Evolutionary conservation across 495 filamentous ascomycete species (phyloP).

Genomic region (Daldinia childiae): DNA sequence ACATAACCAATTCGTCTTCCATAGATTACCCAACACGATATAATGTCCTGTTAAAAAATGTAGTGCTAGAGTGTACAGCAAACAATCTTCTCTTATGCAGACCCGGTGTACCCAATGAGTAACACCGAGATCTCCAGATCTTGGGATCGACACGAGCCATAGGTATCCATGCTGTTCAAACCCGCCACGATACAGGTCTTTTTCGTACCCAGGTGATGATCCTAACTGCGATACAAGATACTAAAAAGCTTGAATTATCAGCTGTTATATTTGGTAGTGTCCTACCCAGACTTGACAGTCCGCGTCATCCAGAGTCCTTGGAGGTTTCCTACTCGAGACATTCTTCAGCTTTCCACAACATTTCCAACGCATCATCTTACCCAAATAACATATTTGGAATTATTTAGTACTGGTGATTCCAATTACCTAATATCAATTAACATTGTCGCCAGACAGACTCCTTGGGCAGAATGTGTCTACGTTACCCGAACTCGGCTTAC

Average conservation of each 20-base stretch:
- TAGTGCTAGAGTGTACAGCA: too few relatives aligned
- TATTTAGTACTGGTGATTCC: not conserved
- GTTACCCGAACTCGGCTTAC: not conserved
- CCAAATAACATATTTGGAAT: slow-evolving; percentile 9
- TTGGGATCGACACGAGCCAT: not conserved
- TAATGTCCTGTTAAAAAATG: not conserved
- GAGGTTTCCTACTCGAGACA: slow-evolving; percentile 7
- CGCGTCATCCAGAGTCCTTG: slow-evolving; percentile 29
- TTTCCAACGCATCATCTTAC: slow-evolving; percentile 13
- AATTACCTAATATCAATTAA: not conserved
- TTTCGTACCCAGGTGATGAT: not conserved
- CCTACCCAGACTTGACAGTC: slow-evolving; percentile 23
- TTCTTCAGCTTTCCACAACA: slow-evolving; percentile 6
- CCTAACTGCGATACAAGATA: not conserved
- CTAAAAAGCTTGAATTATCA: slow-evolving; percentile 23
- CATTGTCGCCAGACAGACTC: not conserved
- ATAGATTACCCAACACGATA: not conserved
- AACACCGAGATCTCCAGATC: slow-evolving; percentile 3
- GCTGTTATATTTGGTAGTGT: slow-evolving; percentile 17
- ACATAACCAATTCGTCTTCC: too few relatives aligned
- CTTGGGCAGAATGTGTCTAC: not conserved
- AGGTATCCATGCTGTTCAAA: not conserved
- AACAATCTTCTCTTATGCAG: not conserved
- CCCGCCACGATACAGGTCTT: not conserved
- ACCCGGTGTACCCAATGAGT: not conserved